Evolutionary conservation across 2,329 filamentous ascomycete species (phyloP), one percentile per base, ranked within the genome.

Genomic region (Orbilia oligospora): DNA sequence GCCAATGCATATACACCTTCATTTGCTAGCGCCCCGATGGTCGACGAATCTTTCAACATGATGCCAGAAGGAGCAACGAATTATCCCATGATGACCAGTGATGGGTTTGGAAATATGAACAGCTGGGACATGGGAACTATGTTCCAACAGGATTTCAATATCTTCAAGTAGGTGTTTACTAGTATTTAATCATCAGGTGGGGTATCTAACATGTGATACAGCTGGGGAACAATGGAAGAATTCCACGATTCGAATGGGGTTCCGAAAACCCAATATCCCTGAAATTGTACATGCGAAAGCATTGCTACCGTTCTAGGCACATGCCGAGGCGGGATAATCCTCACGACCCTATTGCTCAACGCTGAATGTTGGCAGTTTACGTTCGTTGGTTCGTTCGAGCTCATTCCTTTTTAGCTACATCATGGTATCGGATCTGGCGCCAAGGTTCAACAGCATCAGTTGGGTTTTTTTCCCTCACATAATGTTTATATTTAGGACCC

Each of bases 231-330:
- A 22, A 53, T 56, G 53, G 71, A 75, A 20, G 53, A 69, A 48
- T 75, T 75, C 38, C 67, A 75, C 64, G 56, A 69, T 38, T 75
- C 64, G 44, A 75, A 75, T 16, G 64, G 53, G 0, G 71, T 75
- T 56, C 71, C 71, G 53, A 75, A 75, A 61, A 61, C 56, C 2
- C 56, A 61, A 27, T 75, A 75, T 64, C 71, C 64, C 44, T 75
- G 55, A 68, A 33, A 46, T 14, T 36, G n/a, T 2, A 38, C 46
- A 24, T 38, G 46, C 30, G 41, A 51, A 46, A 36, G 12, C 44
- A 44, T 41, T 41, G 27, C 41, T 51, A 49, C 41, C 36, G 27
- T 67, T 51, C 22, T 53, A 12, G 24, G 67, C 30, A 63, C 38
- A 71, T 55, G 55, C 46, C 67, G 55, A 53, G 44, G 44, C 53